phyloP scores from a whole-genome alignment of 164 flowering plant species.

The Vitis cinerea region DNA sequence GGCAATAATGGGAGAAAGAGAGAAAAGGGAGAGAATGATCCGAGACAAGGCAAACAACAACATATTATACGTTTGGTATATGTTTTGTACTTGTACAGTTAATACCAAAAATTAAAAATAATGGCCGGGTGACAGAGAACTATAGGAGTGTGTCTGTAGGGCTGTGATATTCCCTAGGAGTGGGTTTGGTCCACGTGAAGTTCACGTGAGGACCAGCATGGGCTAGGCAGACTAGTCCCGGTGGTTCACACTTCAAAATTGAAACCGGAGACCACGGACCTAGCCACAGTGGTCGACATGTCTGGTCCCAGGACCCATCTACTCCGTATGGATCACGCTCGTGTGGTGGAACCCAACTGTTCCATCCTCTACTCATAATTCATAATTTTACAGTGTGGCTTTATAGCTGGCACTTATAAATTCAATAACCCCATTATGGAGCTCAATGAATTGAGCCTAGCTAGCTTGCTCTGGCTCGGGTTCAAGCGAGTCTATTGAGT shows the following conservation, averaged over 20 bases:
- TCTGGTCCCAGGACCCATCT: too few relatives aligned
- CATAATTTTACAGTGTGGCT: not conserved
- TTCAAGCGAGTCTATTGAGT: too few relatives aligned
- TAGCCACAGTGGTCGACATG: slow-evolving; percentile 8
- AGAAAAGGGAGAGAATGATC: not conserved
- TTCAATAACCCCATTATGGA: not conserved
- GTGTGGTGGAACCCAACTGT: slow-evolving; percentile 11
- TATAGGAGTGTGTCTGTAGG: slow-evolving; percentile 6
- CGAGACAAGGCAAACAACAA: slow-evolving; percentile 11
- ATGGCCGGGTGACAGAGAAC: not conserved
- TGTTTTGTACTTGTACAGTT: slow-evolving; percentile 8
- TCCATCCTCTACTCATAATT: not conserved
- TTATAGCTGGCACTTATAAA: slow-evolving; percentile 10
- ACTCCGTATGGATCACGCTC: too few relatives aligned
- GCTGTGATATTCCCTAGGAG: not conserved
- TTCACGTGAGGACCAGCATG: slow-evolving; percentile 21
- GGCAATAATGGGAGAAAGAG: slow-evolving; percentile 19
- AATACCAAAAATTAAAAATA: not conserved
- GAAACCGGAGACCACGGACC: not conserved
- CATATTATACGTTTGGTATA: slow-evolving; percentile 16
- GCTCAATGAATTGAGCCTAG: too few relatives aligned
- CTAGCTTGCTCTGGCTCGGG: too few relatives aligned
- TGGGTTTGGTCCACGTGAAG: slow-evolving; percentile 7
- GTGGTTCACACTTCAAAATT: not conserved
- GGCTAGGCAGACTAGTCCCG: not conserved